A percentile compares a stretch with the other conserved stretches of the same genome.
Conservation (phyloP, 257 asterid genomes). For the Capsicum pubescens region DNA sequence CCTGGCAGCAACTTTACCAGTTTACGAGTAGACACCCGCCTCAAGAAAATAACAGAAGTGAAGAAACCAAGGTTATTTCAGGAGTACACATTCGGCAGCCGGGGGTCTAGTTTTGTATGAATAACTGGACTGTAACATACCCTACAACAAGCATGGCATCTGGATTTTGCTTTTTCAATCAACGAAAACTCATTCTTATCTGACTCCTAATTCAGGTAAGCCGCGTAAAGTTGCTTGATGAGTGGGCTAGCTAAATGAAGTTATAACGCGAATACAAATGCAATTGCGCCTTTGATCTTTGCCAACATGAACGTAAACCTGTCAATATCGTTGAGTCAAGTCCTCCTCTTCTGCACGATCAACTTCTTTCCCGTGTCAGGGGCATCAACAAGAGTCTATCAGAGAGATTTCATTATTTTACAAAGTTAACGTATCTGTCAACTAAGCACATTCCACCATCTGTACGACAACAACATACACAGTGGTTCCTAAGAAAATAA, state of each 20-base stretch:
- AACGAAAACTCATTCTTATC: neutral
- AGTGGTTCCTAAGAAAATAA: neutral
- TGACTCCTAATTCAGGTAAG: too few relatives aligned
- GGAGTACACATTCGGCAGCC: neutral
- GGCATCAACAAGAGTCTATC: constrained; percentile 40
- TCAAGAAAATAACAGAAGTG: too few relatives aligned
- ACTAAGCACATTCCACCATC: neutral
- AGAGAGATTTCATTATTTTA: too few relatives aligned
- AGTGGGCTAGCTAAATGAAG: neutral
- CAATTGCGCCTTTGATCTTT: constrained; percentile 38
- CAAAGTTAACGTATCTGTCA: neutral
- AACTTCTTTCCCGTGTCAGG: constrained; percentile 42
- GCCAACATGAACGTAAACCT: constrained; percentile 44
- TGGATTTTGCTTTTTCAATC: neutral
- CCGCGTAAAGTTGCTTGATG: neutral
- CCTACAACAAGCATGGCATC: neutral
- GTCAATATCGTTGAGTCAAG: constrained; percentile 36
- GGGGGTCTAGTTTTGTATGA: neutral
- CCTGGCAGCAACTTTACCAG: too few relatives aligned
- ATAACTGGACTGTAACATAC: neutral
- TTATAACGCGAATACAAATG: neutral
- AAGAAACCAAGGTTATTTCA: neutral
- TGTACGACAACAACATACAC: too few relatives aligned
- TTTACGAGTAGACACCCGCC: too few relatives aligned
- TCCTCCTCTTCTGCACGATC: constrained; percentile 42